Conservation (phyloP, 257 asterid genomes). For the Ophiorrhiza pumila region DNA sequence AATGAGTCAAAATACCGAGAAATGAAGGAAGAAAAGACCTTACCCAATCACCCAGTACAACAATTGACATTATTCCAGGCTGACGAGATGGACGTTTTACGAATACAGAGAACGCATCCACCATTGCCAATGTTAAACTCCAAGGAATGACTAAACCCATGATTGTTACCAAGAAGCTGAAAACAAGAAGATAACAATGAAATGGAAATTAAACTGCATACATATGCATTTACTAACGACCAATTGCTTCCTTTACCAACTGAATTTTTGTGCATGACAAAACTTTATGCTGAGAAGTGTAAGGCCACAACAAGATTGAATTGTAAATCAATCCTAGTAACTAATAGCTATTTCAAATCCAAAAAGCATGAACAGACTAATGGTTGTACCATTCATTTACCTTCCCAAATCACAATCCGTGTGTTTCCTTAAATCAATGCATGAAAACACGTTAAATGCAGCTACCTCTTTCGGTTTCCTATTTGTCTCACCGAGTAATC, state of each 20-base stretch:
- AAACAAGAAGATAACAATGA: conserved; percentile 14
- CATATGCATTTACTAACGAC: background rate
- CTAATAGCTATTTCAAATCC: background rate
- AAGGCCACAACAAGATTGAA: background rate
- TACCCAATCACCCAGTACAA: conserved; percentile 90
- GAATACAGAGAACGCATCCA: conserved; percentile 62
- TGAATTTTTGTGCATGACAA: background rate
- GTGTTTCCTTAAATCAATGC: background rate
- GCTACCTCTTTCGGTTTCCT: background rate
- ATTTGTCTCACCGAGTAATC: background rate
- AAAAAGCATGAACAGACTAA: background rate
- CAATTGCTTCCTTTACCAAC: background rate
- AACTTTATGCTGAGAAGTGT: background rate
- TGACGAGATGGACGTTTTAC: conserved; percentile 58
- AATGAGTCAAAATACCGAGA: background rate
- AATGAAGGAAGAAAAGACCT: background rate
- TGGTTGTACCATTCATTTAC: background rate
- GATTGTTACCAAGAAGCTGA: conserved; percentile 80
- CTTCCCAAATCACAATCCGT: background rate
- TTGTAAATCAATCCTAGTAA: background rate
- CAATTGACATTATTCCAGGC: conserved; percentile 50
- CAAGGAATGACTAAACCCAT: conserved; percentile 93
- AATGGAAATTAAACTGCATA: background rate
- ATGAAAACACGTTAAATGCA: background rate
- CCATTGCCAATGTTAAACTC: conserved; percentile 83